Percentiles rank a stretch among this genome's conserved stretches.
Evolutionary conservation across 1,139 yeast genomes (phyloP).

Genomic region (Nakaseomyces nivariensis): DNA sequence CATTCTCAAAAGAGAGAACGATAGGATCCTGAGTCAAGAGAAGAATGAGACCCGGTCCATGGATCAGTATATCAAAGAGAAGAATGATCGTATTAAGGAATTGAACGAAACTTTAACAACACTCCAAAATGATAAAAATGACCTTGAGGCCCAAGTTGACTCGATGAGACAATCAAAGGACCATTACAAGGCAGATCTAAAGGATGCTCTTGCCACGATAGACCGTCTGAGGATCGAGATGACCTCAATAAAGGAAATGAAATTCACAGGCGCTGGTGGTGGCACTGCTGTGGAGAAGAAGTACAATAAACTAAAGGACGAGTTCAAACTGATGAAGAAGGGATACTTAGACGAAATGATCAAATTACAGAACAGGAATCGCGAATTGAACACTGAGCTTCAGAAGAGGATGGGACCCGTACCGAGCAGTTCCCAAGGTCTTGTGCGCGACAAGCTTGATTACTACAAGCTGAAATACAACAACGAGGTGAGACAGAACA

Average conservation of each 20-base stretch:
- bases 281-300: conserved; percentile 11
- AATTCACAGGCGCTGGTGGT: neutral
- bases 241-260: conserved; percentile 4
- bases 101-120: conserved; percentile 3
- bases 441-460: conserved; percentile 17
- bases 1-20: neutral
- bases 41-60: neutral
- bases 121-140: conserved; percentile 7
- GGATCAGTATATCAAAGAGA: neutral
- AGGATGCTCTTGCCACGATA: conserved; percentile 13
- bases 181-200: conserved; percentile 17
- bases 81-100: neutral
- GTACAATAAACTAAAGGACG: conserved; percentile 11
- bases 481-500: conserved; percentile 25
- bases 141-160: conserved; percentile 8
- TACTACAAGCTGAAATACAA: conserved; percentile 26
- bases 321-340: conserved; percentile 14
- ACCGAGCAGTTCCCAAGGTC: neutral
- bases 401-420: conserved; percentile 6
- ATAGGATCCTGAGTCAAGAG: neutral
- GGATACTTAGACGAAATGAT: conserved; percentile 19
- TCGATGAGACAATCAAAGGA: conserved; percentile 16
- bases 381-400: neutral
- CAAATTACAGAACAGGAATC: conserved; percentile 20
- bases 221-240: conserved; percentile 17